A percentile compares a stretch with the other conserved stretches of the same genome.
phyloP scores from a whole-genome alignment of 495 filamentous ascomycete species.

The Aspergillus biplanus region DNA sequence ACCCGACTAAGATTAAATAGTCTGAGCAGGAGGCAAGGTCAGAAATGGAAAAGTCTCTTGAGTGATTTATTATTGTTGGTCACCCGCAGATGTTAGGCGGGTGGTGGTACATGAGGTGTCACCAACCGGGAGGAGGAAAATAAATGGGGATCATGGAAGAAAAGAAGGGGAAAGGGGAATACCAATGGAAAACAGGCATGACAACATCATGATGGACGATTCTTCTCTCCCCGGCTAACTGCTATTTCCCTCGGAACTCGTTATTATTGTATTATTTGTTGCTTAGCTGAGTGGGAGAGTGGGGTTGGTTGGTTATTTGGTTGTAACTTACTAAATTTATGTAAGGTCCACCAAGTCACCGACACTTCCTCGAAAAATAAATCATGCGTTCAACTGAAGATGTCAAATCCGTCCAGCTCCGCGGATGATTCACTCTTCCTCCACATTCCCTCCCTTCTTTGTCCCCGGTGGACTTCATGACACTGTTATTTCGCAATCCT shows the following conservation, averaged over 20 bases:
- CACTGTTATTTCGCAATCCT: background rate
- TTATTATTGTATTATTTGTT: too few species aligned
- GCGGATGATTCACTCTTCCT: conserved; percentile 4
- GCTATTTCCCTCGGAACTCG: too few species aligned
- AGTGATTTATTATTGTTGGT: background rate
- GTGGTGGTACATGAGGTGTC: background rate
- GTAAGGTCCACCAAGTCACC: background rate
- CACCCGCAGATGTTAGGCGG: background rate
- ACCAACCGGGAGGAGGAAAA: background rate
- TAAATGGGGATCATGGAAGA: background rate
- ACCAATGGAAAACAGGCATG: background rate
- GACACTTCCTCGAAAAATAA: background rate
- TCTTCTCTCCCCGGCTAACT: too few species aligned
- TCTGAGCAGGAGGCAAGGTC: background rate
- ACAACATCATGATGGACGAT: background rate
- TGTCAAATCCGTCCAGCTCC: conserved; percentile 10
- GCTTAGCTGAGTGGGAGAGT: too few species aligned
- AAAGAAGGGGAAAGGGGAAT: background rate
- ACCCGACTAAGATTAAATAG: background rate
- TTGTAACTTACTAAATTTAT: background rate
- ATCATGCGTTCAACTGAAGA: conserved; percentile 1
- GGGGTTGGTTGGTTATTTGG: too few species aligned
- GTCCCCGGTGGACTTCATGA: conserved; percentile 19
- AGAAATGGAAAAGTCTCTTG: background rate
- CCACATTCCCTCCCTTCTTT: conserved; percentile 2